Evolutionary conservation across 495 filamentous ascomycete genomes (phyloP).

Genomic region (Podospora sp.): DNA sequence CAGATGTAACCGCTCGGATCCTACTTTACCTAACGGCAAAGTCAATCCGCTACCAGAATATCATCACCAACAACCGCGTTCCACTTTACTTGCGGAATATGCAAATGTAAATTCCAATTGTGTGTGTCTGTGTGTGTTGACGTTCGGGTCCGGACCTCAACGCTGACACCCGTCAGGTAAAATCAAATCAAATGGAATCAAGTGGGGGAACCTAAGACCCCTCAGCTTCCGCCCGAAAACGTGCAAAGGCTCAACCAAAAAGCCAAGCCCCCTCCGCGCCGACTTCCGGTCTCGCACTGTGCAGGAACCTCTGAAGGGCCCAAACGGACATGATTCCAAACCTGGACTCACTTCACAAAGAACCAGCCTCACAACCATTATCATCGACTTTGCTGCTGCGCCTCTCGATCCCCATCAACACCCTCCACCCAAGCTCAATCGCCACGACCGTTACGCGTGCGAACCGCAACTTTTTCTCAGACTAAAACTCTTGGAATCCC

Average conservation of each 20-base stretch:
- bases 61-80: not conserved
- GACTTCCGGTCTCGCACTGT: not conserved
- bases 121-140: not conserved
- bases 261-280: not conserved
- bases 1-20: slow-evolving; percentile 15
- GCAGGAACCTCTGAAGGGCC: not conserved
- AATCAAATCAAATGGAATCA: not conserved
- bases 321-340: not conserved
- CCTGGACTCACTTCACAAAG: not conserved
- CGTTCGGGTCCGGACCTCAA: not conserved
- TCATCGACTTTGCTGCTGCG: not conserved
- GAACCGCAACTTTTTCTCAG: not conserved
- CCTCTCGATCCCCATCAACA: not conserved
- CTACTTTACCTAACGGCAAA: slow-evolving; percentile 1
- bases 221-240: not conserved
- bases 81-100: not conserved
- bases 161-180: not conserved
- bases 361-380: not conserved
- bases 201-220: not conserved
- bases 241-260: not conserved
- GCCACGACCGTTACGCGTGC: not conserved
- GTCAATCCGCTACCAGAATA: not conserved
- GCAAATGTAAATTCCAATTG: not conserved
- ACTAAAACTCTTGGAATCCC: not conserved
- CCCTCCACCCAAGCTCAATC: not conserved